Evolutionary conservation across 306 rosid species (phyloP).

Genomic region (Rubus idaeus): DNA sequence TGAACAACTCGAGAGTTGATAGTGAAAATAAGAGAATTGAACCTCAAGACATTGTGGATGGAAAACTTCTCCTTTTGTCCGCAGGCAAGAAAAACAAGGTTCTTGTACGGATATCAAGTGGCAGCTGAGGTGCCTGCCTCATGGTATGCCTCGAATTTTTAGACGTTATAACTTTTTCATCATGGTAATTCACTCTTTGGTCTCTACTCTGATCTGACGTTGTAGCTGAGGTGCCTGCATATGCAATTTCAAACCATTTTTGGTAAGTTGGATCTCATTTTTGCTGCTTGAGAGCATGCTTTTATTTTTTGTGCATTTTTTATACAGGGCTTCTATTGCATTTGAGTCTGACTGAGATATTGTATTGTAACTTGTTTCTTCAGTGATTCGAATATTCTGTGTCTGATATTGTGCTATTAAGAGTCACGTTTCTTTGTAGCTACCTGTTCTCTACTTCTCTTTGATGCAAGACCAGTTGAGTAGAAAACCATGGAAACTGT

Average conservation of each 20-base stretch:
- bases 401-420: not conserved
- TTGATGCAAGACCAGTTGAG: not conserved
- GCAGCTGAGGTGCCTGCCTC: slow-evolving; percentile 7
- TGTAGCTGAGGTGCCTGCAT: no score
- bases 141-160: not conserved
- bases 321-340: no score
- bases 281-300: no score
- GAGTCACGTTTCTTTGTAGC: not conserved
- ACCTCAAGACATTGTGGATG: slow-evolving; percentile 74
- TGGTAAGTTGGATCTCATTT: no score
- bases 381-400: no score
- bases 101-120: slow-evolving; percentile 56
- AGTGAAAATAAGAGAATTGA: slow-evolving; percentile 65
- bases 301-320: not conserved
- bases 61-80: slow-evolving; percentile 82
- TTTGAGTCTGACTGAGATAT: no score
- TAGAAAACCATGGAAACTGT: not conserved
- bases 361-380: no score
- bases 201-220: no score
- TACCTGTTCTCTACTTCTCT: not conserved
- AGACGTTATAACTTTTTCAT: not conserved
- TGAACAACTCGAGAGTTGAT: slow-evolving; percentile 79
- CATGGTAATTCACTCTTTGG: not conserved
- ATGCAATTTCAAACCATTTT: not conserved
- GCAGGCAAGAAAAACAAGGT: slow-evolving; percentile 98